These are phyloP conservation scores for Durio zibethinus DNA, from an alignment of 345 rosid genomes.

Conservation along the genomic window DNA sequence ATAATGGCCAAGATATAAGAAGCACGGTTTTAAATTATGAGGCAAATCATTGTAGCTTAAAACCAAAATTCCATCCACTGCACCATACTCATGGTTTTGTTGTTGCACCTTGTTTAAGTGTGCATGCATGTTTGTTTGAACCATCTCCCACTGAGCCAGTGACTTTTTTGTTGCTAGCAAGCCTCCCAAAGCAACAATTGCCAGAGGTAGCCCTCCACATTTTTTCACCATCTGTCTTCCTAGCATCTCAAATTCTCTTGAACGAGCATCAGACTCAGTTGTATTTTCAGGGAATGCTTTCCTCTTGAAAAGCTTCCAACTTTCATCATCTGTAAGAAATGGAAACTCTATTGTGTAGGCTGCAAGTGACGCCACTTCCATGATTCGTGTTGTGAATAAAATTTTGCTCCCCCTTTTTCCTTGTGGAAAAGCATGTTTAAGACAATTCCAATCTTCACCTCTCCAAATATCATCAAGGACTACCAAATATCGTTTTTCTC, in stretches of 20 bases:
- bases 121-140: background rate
- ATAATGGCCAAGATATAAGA: conserved; percentile 22
- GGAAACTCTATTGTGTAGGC: background rate
- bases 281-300: background rate
- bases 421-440: background rate
- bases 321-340: background rate
- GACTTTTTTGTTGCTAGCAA: background rate
- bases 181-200: background rate
- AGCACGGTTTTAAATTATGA: conserved; percentile 31
- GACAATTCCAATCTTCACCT: background rate
- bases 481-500: background rate
- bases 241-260: background rate
- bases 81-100: background rate
- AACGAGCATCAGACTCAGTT: background rate
- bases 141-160: background rate
- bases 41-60: conserved; percentile 37
- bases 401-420: background rate
- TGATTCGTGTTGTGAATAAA: background rate
- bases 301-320: background rate
- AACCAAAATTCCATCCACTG: conserved; percentile 17
- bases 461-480: background rate
- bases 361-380: background rate
- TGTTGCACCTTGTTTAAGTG: background rate
- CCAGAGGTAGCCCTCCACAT: conserved; percentile 23
- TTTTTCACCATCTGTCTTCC: conserved; percentile 11